Conservation (phyloP, 768 basidiomycete species). For the Tricholoma sp. region DNA sequence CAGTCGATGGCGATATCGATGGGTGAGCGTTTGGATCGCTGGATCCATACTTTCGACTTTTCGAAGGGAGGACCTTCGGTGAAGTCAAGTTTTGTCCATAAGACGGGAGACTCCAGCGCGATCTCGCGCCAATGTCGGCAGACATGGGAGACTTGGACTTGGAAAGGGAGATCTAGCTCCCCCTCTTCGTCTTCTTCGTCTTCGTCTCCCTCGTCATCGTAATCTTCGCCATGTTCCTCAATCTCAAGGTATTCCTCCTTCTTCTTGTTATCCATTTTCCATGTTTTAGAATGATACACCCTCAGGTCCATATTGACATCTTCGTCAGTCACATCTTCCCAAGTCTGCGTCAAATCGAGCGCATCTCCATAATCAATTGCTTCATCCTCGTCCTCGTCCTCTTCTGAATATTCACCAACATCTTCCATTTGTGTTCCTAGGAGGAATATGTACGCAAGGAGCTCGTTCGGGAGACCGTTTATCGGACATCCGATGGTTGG, state of each 20-base stretch:
- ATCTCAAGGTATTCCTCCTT: conserved; percentile 1
- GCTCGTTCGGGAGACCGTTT: conserved; percentile 49
- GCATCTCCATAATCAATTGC: conserved; percentile 31
- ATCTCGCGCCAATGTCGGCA: conserved; percentile 55
- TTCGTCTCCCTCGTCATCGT: conserved; percentile 9
- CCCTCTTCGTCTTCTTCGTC: conserved; percentile 11
- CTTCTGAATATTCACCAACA: conserved; percentile 28
- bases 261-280: conserved; percentile 6
- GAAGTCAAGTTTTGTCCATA: conserved; percentile 52
- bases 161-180: conserved; percentile 30
- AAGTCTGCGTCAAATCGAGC: conserved; percentile 25
- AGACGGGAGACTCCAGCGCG: conserved; percentile 45
- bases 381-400: conserved; percentile 29
- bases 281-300: conserved; percentile 10
- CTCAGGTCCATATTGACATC: conserved; percentile 10
- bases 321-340: conserved; percentile 20
- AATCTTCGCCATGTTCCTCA: conserved; percentile 15
- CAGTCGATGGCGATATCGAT: conserved; percentile 50
- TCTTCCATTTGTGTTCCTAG: conserved; percentile 35
- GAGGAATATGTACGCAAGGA: conserved; percentile 52
- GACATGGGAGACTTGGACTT: conserved; percentile 55
- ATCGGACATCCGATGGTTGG: conserved; percentile 42
- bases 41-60: conserved; percentile 38
- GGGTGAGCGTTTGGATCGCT: conserved; percentile 50
- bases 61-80: conserved; percentile 36